Evolutionary conservation across 108 stramenopile species (phyloP).

Genomic region (Cyclotella atomus): DNA sequence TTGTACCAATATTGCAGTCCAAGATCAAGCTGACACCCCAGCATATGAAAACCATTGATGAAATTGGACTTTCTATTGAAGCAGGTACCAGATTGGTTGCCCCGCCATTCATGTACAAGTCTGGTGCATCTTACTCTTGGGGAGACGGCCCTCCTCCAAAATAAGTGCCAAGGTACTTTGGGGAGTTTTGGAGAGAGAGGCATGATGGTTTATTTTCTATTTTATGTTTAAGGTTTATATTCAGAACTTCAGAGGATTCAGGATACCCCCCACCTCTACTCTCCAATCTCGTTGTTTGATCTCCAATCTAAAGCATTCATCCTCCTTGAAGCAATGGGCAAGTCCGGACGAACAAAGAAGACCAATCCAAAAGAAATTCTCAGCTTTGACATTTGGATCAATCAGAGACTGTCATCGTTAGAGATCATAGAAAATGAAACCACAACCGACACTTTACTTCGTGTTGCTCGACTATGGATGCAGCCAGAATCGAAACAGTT

Average conservation of each 20-base stretch:
- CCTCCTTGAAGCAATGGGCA: too few species aligned
- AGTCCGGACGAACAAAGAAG: too few species aligned
- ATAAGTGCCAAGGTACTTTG: not conserved
- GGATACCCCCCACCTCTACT: too few species aligned
- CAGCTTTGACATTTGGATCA: not conserved
- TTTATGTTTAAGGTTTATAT: too few species aligned
- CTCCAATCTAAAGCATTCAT: too few species aligned
- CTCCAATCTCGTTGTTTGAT: too few species aligned
- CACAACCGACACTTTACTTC: not conserved
- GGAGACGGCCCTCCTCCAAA: conserved; percentile 33
- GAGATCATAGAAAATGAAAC: not conserved
- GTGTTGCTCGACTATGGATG: not conserved
- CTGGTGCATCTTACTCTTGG: conserved; percentile 60
- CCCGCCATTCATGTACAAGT: conserved; percentile 80
- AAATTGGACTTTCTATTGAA: conserved; percentile 12
- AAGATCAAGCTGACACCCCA: conserved; percentile 33
- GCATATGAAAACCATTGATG: conserved; percentile 68
- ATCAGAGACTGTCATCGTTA: not conserved
- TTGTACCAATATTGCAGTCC: conserved; percentile 22
- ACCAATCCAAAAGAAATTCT: not conserved
- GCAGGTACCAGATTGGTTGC: conserved; percentile 62
- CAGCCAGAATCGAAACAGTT: not conserved
- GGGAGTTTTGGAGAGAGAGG: not conserved
- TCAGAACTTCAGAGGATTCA: too few species aligned
- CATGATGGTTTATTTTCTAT: too few species aligned